A percentile compares a stretch with the other conserved stretches of the same genome.
Evolutionary conservation across 2,329 filamentous ascomycete genomes (phyloP).

Genomic region (Sporothrix schenckii): DNA sequence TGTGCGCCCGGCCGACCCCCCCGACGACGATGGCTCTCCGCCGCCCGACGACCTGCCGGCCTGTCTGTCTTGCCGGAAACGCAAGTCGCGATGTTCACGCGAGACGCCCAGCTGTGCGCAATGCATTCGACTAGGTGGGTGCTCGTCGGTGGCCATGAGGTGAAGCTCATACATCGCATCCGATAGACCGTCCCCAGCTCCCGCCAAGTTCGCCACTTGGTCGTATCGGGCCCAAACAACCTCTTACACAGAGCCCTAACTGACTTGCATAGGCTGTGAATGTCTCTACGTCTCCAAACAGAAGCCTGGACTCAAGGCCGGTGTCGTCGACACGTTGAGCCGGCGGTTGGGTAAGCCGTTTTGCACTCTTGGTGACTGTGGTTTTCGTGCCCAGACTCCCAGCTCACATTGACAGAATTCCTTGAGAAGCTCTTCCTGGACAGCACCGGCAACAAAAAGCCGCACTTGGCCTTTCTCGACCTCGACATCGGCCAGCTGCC

Average conservation of each 20-base stretch:
- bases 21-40: constrained; percentile 28
- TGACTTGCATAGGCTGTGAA: constrained; percentile 25
- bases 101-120: constrained; percentile 34
- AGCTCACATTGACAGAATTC: constrained; percentile 1
- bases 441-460: constrained; percentile 28
- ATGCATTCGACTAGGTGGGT: constrained; percentile 30
- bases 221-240: not conserved
- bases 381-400: no score
- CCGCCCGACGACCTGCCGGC: constrained; percentile 32
- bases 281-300: constrained; percentile 30
- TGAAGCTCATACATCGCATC: not conserved
- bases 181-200: not conserved
- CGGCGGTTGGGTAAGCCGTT: constrained; percentile 30
- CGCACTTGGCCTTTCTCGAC: constrained; percentile 28
- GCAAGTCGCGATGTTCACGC: constrained; percentile 35
- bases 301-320: constrained; percentile 10
- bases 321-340: constrained; percentile 29
- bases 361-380: no score
- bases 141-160: not conserved
- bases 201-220: not conserved
- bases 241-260: not conserved
- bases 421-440: constrained; percentile 29
- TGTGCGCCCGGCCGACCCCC: constrained; percentile 14
- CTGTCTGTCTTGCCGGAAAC: constrained; percentile 33
- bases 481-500: constrained; percentile 25